Base-by-base conservation (phyloP, 2,329 filamentous ascomycete genomes). In the Simplicillium aogashimaense region DNA sequence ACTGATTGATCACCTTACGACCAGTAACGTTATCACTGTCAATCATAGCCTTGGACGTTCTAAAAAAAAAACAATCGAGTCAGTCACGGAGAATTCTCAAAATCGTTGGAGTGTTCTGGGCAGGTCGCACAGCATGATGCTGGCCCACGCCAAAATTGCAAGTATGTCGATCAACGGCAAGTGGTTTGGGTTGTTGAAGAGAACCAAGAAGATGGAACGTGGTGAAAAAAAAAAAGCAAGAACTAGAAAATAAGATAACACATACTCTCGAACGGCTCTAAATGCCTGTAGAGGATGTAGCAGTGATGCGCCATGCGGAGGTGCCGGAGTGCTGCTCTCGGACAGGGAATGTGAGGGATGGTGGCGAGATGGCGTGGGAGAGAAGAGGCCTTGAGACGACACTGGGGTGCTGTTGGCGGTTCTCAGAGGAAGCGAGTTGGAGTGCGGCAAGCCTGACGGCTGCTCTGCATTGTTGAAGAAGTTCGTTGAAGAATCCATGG, bases 1-100 rank as follows among this genome's bases (percentile, higher is more conserved):
- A 98, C 57, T 95, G 85, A 55, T 98, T 98, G 69, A 98, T 94
- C 39, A 89, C 74, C 65, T 98, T 98, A 47, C 92, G 86, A 43
- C 92, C 92, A 5, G 90, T 94, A 46, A 87, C 74, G 40, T 77
- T 77, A 60, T 97, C 88, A 46, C 89, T 81, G 54, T 97, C 90
- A 50, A 95, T 86, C 53, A 89, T 81, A 39, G 86, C 89, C 47
- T 89, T 87, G 63, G 95, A 86, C 9, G 90, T 95, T 64, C 81
- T 86, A 11, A 33, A 33, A 41, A 9, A 39, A 38, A 36, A 12
- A 46, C n/a, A n/a, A 25, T 25, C 20, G 18, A n/a, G 16, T 14
- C 34, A 36, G 34, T n/a, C 11, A n/a, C 6, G 16, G 34, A 36
- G 16, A 36, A 15, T 15, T 36, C 9, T 36, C 20, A 25, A 25